Percentiles rank a stretch among this genome's conserved stretches.
phyloP scores from a whole-genome alignment of 78 protist genomes.

The Capsaspora owczarzaki region DNA sequence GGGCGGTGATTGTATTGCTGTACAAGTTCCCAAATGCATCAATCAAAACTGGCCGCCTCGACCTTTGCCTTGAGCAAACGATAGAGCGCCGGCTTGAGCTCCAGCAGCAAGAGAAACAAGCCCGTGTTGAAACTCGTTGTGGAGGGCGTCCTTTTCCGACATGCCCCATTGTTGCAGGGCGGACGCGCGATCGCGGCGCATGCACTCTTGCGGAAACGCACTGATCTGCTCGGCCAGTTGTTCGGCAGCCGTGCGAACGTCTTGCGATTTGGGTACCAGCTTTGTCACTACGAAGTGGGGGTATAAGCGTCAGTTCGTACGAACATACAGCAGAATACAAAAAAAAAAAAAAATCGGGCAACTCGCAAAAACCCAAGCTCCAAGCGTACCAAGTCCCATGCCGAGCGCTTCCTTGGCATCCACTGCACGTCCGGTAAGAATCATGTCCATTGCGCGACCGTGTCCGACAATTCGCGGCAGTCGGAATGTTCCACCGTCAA shows the following conservation, averaged over 20 bases:
- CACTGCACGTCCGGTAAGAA: conserved; percentile 57
- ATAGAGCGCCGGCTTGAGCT: no score
- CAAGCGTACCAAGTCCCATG: conserved; percentile 19
- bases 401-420: conserved; percentile 41
- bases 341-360: no score
- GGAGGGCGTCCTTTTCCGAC: no score
- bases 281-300: neutral
- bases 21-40: no score
- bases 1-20: no score
- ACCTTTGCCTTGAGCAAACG: no score
- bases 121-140: no score
- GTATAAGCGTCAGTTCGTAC: neutral
- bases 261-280: neutral
- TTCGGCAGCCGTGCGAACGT: neutral
- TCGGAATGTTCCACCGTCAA: conserved; percentile 83
- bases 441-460: conserved; percentile 65
- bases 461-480: conserved; percentile 34
- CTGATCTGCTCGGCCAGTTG: neutral
- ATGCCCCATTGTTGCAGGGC: no score
- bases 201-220: conserved; percentile 7
- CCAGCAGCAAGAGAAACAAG: no score
- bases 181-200: conserved; percentile 1
- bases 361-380: no score
- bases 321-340: neutral
- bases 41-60: no score